phyloP scores from a whole-genome alignment of 2,329 filamentous ascomycete species.

The Colletotrichum truncatum region DNA sequence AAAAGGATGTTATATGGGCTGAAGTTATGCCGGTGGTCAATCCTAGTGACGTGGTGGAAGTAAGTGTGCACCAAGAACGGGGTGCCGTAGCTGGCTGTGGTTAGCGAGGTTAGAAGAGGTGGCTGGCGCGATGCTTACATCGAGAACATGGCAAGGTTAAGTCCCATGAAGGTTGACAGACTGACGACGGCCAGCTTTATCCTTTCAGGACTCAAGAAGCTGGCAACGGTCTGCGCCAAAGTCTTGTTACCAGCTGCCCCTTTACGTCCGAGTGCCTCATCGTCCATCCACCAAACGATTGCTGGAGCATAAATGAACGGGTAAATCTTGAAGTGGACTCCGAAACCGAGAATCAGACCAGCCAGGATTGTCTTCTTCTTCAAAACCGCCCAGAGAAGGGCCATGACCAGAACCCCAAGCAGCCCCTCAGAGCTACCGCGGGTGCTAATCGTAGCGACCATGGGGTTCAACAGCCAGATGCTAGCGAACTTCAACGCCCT shows the following conservation, averaged over 20 bases:
- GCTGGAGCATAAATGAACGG: conserved; percentile 93
- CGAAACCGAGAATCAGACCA: conserved; percentile 79
- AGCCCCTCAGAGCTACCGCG: conserved; percentile 93
- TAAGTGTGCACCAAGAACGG: conserved; percentile 91
- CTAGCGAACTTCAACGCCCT: conserved; percentile 79
- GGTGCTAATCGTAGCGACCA: conserved; percentile 97
- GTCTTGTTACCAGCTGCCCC: conserved; percentile 24
- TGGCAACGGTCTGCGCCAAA: conserved; percentile 34
- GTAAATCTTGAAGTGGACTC: conserved; percentile 98
- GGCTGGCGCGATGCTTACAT: conserved; percentile 58
- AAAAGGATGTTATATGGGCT: conserved; percentile 94
- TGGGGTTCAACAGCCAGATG: conserved; percentile 95
- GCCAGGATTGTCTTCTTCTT: conserved; percentile 70
- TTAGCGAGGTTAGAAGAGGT: not conserved
- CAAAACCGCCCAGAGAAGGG: conserved; percentile 83
- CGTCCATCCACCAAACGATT: conserved; percentile 83
- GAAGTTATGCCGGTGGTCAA: conserved; percentile 98
- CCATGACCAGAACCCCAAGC: conserved; percentile 84
- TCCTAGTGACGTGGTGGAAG: conserved; percentile 89
- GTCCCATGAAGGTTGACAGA: conserved; percentile 73
- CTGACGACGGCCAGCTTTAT: conserved; percentile 70
- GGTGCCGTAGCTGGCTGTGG: conserved; percentile 70
- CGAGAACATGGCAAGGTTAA: conserved; percentile 84
- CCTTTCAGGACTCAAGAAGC: conserved; percentile 64
- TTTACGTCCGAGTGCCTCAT: conserved; percentile 49